These are phyloP conservation scores for Plasmodium reichenowi DNA, from an alignment of 169 alveolate species.

Conservation along the genomic window DNA sequence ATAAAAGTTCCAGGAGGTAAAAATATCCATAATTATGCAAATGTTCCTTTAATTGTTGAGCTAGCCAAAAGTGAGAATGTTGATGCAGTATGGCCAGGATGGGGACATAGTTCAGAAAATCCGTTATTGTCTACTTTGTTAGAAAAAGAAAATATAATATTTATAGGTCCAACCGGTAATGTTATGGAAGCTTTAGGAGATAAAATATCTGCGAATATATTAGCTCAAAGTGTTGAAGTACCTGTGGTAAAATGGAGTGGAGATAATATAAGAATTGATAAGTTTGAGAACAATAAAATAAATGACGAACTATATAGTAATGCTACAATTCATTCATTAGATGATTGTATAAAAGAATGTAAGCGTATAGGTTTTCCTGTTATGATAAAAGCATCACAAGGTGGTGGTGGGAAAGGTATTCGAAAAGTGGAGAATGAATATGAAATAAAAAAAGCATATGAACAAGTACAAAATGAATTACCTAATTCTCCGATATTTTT, in stretches of 20 bases:
- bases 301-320: constrained; percentile 49
- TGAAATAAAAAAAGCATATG: constrained; percentile 82
- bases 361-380: constrained; percentile 95
- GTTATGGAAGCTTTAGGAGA: constrained; percentile 95
- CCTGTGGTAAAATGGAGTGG: constrained; percentile 94
- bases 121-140: constrained; percentile 88
- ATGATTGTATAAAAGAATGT: constrained; percentile 88
- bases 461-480: constrained; percentile 84
- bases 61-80: constrained; percentile 85
- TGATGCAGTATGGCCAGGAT: constrained; percentile 97
- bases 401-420: constrained; percentile 98
- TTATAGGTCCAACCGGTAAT: constrained; percentile 93
- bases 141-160: constrained; percentile 85
- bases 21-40: constrained; percentile 79
- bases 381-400: constrained; percentile 96
- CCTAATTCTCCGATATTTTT: constrained; percentile 86
- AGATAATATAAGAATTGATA: constrained; percentile 78
- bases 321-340: constrained; percentile 82
- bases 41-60: constrained; percentile 78
- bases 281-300: constrained; percentile 42
- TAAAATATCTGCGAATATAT: constrained; percentile 92
- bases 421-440: constrained; percentile 84
- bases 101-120: constrained; percentile 96
- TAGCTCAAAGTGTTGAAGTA: constrained; percentile 94
- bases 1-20: constrained; percentile 81